A percentile compares a stretch with the other conserved stretches of the same genome.
Conservation (phyloP, 2,329 filamentous ascomycete genomes). For the Calonectria hongkongensis region DNA sequence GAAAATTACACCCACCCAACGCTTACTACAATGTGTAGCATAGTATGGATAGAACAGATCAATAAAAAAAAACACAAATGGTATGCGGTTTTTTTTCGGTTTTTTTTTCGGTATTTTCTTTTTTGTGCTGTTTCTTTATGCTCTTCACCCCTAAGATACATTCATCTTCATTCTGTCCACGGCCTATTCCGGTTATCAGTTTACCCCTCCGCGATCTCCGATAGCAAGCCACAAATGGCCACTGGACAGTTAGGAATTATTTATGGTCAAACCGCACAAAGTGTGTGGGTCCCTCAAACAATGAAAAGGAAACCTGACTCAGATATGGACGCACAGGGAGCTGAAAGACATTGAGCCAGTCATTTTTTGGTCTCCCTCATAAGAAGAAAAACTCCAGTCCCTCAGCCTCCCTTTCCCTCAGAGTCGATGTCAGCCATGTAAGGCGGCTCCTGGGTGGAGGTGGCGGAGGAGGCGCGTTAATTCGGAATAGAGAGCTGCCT, state of each 20-base stretch:
- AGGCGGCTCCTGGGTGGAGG: constrained; percentile 6
- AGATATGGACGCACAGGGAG: constrained; percentile 4
- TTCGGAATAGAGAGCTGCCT: constrained; percentile 9
- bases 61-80: no score
- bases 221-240: constrained; percentile 1
- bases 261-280: neutral
- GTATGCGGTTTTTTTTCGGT: no score
- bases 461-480: neutral
- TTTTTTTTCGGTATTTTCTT: no score
- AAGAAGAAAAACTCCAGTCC: neutral
- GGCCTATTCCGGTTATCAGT: neutral
- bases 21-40: no score
- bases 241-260: constrained; percentile 2
- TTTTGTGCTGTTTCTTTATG: no score
- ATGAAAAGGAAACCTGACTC: constrained; percentile 27
- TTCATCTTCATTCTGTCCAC: no score
- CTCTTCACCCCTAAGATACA: no score
- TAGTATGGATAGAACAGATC: no score
- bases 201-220: neutral
- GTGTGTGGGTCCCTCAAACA: neutral
- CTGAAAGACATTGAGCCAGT: neutral
- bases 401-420: constrained; percentile 7
- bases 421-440: neutral
- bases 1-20: no score
- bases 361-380: neutral